Percentiles rank a stretch among this genome's conserved stretches.
Evolutionary conservation across 2,329 filamentous ascomycete genomes (phyloP).

Genomic region (Torrubiella hemipterigena): DNA sequence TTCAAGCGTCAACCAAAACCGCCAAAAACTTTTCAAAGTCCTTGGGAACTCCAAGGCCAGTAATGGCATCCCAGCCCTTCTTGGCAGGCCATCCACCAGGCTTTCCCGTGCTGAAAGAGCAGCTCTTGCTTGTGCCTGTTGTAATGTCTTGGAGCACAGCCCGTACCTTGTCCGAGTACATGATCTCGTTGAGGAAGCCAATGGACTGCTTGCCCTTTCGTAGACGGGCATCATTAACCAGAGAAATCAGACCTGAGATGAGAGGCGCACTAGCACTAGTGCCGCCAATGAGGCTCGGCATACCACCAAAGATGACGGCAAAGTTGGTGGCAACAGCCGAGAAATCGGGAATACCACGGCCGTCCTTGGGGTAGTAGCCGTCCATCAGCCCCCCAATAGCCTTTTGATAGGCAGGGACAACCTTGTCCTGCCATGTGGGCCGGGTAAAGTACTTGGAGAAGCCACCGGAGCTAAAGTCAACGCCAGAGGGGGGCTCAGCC

Average conservation of each 20-base stretch:
- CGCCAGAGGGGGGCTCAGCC: slow-evolving; percentile 21
- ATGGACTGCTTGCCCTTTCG: slow-evolving; percentile 4
- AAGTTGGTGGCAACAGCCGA: slow-evolving; percentile 42
- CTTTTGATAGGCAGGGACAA: slow-evolving; percentile 25
- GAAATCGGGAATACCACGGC: slow-evolving; percentile 33
- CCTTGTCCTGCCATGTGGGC: slow-evolving; percentile 26
- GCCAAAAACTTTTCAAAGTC: slow-evolving; percentile 4
- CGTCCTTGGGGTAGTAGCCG: slow-evolving; percentile 27
- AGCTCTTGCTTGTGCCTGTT: slow-evolving; percentile 2
- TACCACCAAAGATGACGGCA: slow-evolving; percentile 10
- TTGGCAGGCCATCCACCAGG: slow-evolving; percentile 4
- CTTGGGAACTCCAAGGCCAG: slow-evolving; percentile 3
- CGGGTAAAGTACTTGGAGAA: slow-evolving; percentile 33
- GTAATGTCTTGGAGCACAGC: slow-evolving; percentile 2
- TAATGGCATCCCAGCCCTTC: slow-evolving; percentile 6
- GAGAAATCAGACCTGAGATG: slow-evolving; percentile 6
- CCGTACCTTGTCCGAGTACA: slow-evolving; percentile 3
- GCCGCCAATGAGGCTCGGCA: slow-evolving; percentile 12
- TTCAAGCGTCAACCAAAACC: neutral
- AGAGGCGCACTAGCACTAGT: slow-evolving; percentile 7
- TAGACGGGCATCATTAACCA: slow-evolving; percentile 5
- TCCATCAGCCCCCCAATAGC: slow-evolving; percentile 29
- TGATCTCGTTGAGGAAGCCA: slow-evolving; percentile 5
- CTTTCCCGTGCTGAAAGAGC: slow-evolving; percentile 1
- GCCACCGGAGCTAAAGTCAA: slow-evolving; percentile 25